Conservation (phyloP, 768 basidiomycete species). For the Termitomyces sp. region DNA sequence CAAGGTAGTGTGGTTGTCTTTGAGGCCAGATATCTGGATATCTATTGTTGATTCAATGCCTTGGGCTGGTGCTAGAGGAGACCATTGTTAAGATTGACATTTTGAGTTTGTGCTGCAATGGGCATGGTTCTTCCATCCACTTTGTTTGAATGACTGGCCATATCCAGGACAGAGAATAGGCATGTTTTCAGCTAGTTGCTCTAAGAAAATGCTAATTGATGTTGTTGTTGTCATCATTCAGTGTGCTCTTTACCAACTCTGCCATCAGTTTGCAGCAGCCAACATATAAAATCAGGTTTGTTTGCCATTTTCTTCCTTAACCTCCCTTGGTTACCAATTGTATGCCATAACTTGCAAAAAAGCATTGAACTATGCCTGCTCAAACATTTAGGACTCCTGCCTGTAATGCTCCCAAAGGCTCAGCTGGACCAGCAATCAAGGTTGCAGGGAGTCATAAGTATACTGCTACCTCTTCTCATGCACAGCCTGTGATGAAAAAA, state of each 20-base stretch:
- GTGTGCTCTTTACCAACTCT: not conserved
- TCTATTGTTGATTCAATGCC: too few relatives aligned
- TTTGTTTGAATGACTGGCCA: not conserved
- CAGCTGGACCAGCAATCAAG: not conserved
- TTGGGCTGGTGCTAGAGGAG: too few relatives aligned
- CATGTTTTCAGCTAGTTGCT: not conserved
- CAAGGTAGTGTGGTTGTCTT: too few relatives aligned
- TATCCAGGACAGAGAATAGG: not conserved
- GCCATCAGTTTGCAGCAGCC: not conserved
- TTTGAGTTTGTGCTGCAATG: not conserved
- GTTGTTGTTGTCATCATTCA: too few relatives aligned
- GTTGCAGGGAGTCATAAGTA: not conserved
- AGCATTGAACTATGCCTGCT: too few relatives aligned
- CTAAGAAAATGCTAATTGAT: not conserved
- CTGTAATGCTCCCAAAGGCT: not conserved
- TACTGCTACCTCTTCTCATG: not conserved
- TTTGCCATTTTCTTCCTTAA: not conserved
- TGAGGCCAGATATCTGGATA: too few relatives aligned
- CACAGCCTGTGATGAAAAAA: not conserved
- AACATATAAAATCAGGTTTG: not conserved
- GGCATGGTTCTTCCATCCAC: constrained; percentile 4
- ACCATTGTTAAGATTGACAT: not conserved
- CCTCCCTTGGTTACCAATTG: too few relatives aligned
- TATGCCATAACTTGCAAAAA: not conserved
- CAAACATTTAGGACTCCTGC: not conserved